Evolutionary conservation across 2,329 filamentous ascomycete genomes (phyloP).

Genomic region (Thermomyces lanuginosus): DNA sequence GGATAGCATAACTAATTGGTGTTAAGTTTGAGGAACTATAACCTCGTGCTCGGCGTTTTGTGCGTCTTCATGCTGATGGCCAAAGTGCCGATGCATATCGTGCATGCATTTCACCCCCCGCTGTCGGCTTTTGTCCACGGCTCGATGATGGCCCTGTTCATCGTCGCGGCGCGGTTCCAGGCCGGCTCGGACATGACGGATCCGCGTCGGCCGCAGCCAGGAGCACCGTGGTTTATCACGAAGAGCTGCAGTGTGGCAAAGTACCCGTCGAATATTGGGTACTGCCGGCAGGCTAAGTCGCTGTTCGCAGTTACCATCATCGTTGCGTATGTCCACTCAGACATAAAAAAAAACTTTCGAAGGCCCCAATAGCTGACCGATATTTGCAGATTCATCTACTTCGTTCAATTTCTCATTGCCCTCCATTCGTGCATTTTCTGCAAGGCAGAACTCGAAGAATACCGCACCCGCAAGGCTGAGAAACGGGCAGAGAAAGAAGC

Average conservation of each 20-base stretch:
- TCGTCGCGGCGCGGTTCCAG: conserved; percentile 40
- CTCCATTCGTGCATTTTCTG: conserved; percentile 32
- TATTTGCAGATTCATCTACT: conserved; percentile 32
- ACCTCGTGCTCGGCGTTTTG: conserved; percentile 44
- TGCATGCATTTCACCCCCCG: conserved; percentile 41
- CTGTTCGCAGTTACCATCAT: conserved; percentile 41
- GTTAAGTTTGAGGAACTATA: conserved; percentile 43
- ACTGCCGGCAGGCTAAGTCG: conserved; percentile 45
- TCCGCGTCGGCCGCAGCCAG: conserved; percentile 35
- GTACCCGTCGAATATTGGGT: conserved; percentile 30
- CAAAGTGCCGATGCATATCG: conserved; percentile 40
- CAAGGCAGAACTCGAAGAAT: conserved; percentile 19
- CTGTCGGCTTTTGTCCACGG: conserved; percentile 38
- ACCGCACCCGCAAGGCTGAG: conserved; percentile 20
- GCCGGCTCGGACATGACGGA: conserved; percentile 43
- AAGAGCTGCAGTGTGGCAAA: conserved; percentile 41
- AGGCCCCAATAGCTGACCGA: not conserved
- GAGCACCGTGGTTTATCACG: conserved; percentile 47
- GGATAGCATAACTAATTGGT: conserved; percentile 2
- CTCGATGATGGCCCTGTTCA: conserved; percentile 36
- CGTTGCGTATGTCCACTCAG: conserved; percentile 35
- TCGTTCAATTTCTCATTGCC: conserved; percentile 31
- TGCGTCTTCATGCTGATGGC: conserved; percentile 44
- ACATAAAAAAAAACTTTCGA: no score
- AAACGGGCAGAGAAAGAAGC: conserved; percentile 24